Base-by-base conservation (phyloP, 179 eudicot genomes). In the Vitellaria paradoxa region DNA sequence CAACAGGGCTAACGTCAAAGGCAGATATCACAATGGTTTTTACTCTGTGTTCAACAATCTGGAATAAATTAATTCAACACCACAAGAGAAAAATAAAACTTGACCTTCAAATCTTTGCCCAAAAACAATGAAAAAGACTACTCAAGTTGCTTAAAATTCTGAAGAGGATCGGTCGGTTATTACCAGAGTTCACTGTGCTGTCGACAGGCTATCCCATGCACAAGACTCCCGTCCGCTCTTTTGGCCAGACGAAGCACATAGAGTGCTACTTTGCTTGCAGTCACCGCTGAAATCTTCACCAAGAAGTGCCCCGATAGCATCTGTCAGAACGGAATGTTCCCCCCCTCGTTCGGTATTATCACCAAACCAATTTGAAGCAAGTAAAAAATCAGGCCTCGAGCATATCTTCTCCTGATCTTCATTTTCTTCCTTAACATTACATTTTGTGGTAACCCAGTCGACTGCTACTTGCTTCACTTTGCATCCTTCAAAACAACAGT, bases 301-400 rank as follows among this genome's bases (percentile, higher is more conserved):
- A 63, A 89, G 81, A 80, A 87, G 81, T 59, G 77, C 68, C 42
- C 87, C 89, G 0, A 82, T 79, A 47, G 88, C 89, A 71, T 75
- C 88, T 57, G 84, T 82, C 61, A 78, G 30, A 26, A 74, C 75
- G n/a, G 64, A 65, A 53, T 74, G 83, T 24, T 88, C 88, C 76
- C 81, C 81, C 73, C 75, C 62, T 13, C 59, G 64, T 46, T 76
- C 84, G 45, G 68, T 75, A 52, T 70, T 70, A 9, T 78, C 84
- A 24, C 85, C 81, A 66, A 81, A 82, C 87, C 91, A 89, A 73
- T 74, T 82, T 11, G 90, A 87, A 72, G 78, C 91, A 13, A 93
- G 87, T 73, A 91, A 72, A 26, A 76, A 81, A 75, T 93, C 97
- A 0, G 97, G 97, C 75, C 93, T 84, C 55, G 88, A 70, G 81